A percentile compares a stretch with the other conserved stretches of the same genome.
Conservation (phyloP, 768 basidiomycete species). For the Leucocoprinus sp. region DNA sequence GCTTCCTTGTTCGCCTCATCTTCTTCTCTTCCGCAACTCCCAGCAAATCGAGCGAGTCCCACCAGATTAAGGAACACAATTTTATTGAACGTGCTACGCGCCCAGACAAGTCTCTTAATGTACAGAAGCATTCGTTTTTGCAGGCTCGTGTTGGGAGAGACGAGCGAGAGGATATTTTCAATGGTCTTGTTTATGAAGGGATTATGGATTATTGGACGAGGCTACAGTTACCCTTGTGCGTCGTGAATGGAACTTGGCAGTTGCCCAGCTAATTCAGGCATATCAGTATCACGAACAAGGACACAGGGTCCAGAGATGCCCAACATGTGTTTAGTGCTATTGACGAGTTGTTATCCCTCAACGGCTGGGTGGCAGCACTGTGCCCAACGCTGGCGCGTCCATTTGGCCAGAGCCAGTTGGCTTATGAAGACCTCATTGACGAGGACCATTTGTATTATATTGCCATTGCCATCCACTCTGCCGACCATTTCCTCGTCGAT, state of each 20-base stretch:
- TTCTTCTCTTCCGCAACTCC: slow-evolving; percentile 24
- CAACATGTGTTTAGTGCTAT: slow-evolving; percentile 86
- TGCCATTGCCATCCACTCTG: slow-evolving; percentile 92
- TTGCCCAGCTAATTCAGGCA: neutral
- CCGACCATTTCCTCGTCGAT: slow-evolving; percentile 98
- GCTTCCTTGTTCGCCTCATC: slow-evolving; percentile 27
- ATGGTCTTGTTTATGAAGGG: slow-evolving; percentile 67
- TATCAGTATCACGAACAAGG: slow-evolving; percentile 64
- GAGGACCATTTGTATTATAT: slow-evolving; percentile 88
- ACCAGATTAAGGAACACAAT: slow-evolving; percentile 42
- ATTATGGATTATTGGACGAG: slow-evolving; percentile 85
- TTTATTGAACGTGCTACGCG: slow-evolving; percentile 48
- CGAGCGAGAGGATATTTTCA: slow-evolving; percentile 72
- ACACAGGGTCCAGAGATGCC: slow-evolving; percentile 83
- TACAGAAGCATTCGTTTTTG: slow-evolving; percentile 80
- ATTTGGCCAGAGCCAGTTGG: slow-evolving; percentile 84
- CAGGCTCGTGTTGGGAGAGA: slow-evolving; percentile 88
- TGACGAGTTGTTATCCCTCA: slow-evolving; percentile 89
- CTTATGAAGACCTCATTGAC: slow-evolving; percentile 82
- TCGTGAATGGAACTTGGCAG: slow-evolving; percentile 12
- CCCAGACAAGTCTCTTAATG: slow-evolving; percentile 75
- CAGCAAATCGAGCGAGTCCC: slow-evolving; percentile 20
- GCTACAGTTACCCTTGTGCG: slow-evolving; percentile 88
- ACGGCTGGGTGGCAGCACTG: slow-evolving; percentile 96
- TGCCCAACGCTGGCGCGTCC: slow-evolving; percentile 93